These are phyloP conservation scores for Chrysanthemum lavandulifolium DNA, from an alignment of 129 eudicot genomes.

Conservation along the genomic window DNA sequence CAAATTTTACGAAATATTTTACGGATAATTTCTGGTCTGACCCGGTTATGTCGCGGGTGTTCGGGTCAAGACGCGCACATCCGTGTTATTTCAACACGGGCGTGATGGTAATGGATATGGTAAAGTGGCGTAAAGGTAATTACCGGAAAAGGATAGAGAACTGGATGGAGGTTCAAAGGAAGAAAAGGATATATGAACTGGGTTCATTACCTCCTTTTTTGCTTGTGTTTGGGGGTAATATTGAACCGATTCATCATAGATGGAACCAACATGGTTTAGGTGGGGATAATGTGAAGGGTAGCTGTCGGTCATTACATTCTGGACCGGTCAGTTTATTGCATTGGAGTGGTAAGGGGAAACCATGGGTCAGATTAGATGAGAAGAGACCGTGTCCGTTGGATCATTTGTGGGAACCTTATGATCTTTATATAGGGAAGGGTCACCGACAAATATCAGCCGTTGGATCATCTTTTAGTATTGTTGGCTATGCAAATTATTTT, in stretches of 20 bases:
- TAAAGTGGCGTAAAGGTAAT: conserved; percentile 59
- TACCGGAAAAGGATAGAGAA: conserved; percentile 56
- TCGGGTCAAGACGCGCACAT: conserved; percentile 31
- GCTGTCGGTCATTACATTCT: conserved; percentile 73
- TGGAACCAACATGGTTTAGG: conserved; percentile 98
- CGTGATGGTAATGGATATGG: conserved; percentile 92
- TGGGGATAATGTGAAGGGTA: conserved; percentile 86
- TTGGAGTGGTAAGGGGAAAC: conserved; percentile 96
- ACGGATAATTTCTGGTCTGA: conserved; percentile 83
- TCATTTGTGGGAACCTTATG: conserved; percentile 92
- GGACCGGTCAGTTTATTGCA: conserved; percentile 95
- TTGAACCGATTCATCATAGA: conserved; percentile 75
- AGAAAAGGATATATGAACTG: conserved; percentile 69
- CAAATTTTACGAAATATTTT: conserved; percentile 79
- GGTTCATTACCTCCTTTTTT: conserved; percentile 88
- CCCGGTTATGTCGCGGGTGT: conserved; percentile 44
- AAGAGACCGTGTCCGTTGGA: conserved; percentile 88
- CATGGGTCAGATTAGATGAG: conserved; percentile 89
- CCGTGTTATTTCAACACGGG: conserved; percentile 98
- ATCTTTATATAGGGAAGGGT: conserved; percentile 47
- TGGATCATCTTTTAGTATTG: conserved; percentile 33
- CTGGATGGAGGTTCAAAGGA: conserved; percentile 88
- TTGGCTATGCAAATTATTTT: conserved; percentile 55
- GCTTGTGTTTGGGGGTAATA: conserved; percentile 68
- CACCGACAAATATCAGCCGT: conserved; percentile 22